A percentile compares a stretch with the other conserved stretches of the same genome.
Evolutionary conservation across 495 filamentous ascomycete genomes (phyloP).

Genomic region (Aspergillus sparsus): DNA sequence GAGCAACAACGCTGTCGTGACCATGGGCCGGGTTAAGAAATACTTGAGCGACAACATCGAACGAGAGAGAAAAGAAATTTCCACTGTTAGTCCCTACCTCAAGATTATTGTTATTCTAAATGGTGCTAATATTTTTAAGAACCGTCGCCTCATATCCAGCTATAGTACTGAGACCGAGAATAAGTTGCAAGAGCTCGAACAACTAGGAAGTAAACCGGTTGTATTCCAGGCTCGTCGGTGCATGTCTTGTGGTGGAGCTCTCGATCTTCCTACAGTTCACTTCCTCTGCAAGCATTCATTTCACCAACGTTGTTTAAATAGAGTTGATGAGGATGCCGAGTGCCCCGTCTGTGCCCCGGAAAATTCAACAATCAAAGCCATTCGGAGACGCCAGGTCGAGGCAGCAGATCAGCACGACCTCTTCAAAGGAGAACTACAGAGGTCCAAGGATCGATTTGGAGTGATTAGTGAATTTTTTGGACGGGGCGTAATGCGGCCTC

Average conservation of each 20-base stretch:
- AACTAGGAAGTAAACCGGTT: slow-evolving; percentile 73
- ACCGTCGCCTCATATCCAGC: slow-evolving; percentile 77
- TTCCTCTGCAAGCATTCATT: slow-evolving; percentile 97
- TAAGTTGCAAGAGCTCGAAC: slow-evolving; percentile 74
- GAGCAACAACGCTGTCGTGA: slow-evolving; percentile 80
- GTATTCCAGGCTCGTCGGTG: slow-evolving; percentile 92
- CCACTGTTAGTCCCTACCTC: slow-evolving; percentile 44
- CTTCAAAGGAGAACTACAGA: slow-evolving; percentile 76
- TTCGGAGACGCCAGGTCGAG: slow-evolving; percentile 84
- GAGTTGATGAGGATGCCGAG: slow-evolving; percentile 66
- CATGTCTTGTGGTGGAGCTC: slow-evolving; percentile 67
- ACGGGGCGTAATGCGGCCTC: slow-evolving; percentile 75
- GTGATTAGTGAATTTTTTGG: slow-evolving; percentile 94
- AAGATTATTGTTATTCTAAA: not conserved
- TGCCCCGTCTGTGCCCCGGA: slow-evolving; percentile 81
- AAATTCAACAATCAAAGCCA: slow-evolving; percentile 83
- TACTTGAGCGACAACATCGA: slow-evolving; percentile 89
- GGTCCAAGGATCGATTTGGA: slow-evolving; percentile 81
- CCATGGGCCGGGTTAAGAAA: slow-evolving; percentile 94
- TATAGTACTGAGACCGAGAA: slow-evolving; percentile 83
- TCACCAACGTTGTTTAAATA: slow-evolving; percentile 81
- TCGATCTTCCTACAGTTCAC: slow-evolving; percentile 88
- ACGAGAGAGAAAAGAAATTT: slow-evolving; percentile 82
- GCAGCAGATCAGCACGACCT: slow-evolving; percentile 85
- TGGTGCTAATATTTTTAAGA: slow-evolving; percentile 48